Conservation (phyloP, 2,329 filamentous ascomycete genomes). For the Exophiala alcalophila region DNA sequence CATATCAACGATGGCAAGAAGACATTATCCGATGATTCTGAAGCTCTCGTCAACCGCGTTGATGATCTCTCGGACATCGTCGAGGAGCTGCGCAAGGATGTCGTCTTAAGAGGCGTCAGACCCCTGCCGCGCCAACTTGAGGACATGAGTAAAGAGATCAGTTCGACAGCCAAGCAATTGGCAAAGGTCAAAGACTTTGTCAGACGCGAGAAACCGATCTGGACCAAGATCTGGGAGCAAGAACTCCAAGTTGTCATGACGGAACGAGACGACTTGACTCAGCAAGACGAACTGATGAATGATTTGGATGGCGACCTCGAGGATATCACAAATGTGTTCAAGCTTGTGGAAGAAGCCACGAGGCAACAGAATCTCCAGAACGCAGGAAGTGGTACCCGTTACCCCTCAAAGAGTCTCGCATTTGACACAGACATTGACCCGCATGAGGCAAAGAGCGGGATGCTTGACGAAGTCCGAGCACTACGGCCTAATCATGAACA, state of each 20-base stretch:
- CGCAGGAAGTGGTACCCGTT: slow-evolving; percentile 32
- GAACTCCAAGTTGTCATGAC: slow-evolving; percentile 94
- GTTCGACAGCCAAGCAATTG: slow-evolving; percentile 74
- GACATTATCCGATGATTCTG: slow-evolving; percentile 78
- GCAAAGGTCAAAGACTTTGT: slow-evolving; percentile 94
- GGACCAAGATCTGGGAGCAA: slow-evolving; percentile 99
- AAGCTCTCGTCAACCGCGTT: slow-evolving; percentile 84
- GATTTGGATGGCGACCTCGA: slow-evolving; percentile 93
- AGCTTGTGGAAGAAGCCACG: slow-evolving; percentile 94
- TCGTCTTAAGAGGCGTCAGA: slow-evolving; percentile 86
- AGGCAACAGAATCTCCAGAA: slow-evolving; percentile 84
- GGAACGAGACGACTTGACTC: slow-evolving; percentile 87
- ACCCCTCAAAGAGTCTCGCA: slow-evolving; percentile 48
- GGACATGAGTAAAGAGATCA: slow-evolving; percentile 82
- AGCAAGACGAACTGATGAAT: slow-evolving; percentile 91
- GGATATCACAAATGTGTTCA: slow-evolving; percentile 89
- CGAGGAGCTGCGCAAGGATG: slow-evolving; percentile 95
- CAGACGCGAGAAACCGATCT: slow-evolving; percentile 86
- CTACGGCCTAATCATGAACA: slow-evolving; percentile 92
- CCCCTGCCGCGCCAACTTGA: slow-evolving; percentile 89
- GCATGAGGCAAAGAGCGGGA: slow-evolving; percentile 78
- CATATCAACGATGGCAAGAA: slow-evolving; percentile 88
- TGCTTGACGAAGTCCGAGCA: slow-evolving; percentile 89
- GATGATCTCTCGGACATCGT: slow-evolving; percentile 97
- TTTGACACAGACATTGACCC: slow-evolving; percentile 62